Base-by-base conservation (phyloP, 495 filamentous ascomycete genomes). In the Halenospora varia region DNA sequence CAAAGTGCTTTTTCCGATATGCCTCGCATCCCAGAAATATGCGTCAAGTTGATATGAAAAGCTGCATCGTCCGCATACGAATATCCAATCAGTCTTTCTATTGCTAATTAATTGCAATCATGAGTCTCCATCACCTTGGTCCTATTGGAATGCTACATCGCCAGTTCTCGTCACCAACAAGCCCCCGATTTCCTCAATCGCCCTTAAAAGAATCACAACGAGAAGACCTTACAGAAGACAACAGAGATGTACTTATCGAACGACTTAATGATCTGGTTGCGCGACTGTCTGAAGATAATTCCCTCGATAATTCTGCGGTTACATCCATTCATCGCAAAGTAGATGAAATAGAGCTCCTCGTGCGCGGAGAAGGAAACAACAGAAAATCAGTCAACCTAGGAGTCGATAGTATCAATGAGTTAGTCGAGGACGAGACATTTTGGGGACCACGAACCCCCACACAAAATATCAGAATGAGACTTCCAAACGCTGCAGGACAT, bases 181-280 rank as follows among this genome's bases (percentile, higher is more conserved):
- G n/a, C n/a, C 42, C 13, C 15, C 11, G 20, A 23, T 47, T 48
- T 25, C 45, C 2, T 8, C 40, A 44, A 2, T 23, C n/a, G n/a
- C n/a, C n/a, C n/a, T n/a, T n/a, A n/a, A n/a, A n/a, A n/a, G n/a
- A 44, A 3, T 29, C 51, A 0, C 44, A 48, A 18, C 25, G 17
- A 15, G 40, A 59, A 29, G 61, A 66, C 20, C 29, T 62, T 4
- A 53, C 70, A 11, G 71, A 72, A 25, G 73, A 76, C 56, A 75
- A 72, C 66, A 76, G 72, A 54, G 74, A 79, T 63, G 73, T 74
- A 3, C 62, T 82, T 25, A 64, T 78, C 9, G 74, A 79, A 48
- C 71, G 80, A 44, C 68, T 82, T 6, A 72, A 72, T 56, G 73
- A 77, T 50, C 62, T 82, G 42, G 71, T 75, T 2, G 57, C 68